Conservation (phyloP, 2,329 filamentous ascomycete species). For the Fusarium liriodendri region DNA sequence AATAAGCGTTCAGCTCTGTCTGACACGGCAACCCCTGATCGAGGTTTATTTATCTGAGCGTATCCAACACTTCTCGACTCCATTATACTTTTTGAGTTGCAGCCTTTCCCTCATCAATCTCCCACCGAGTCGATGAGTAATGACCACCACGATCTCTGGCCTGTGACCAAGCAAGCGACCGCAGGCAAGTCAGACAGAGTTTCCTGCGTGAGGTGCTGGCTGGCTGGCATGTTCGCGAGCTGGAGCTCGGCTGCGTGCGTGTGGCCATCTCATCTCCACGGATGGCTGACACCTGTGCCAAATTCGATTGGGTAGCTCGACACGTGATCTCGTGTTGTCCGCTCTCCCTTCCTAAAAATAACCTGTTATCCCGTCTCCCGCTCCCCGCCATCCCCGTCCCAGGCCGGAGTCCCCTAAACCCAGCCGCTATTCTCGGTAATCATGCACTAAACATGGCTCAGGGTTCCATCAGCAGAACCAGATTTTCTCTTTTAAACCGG, state of each 20-base stretch:
- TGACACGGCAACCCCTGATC: background rate
- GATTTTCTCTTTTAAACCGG: background rate
- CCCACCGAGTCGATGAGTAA: background rate
- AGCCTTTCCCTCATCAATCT: background rate
- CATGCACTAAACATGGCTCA: slow-evolving; percentile 33
- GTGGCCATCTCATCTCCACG: slow-evolving; percentile 3
- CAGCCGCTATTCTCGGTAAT: slow-evolving; percentile 36
- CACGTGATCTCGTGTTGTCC: slow-evolving; percentile 48
- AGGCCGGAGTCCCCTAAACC: slow-evolving; percentile 25
- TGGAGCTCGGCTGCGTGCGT: background rate
- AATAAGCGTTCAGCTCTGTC: background rate
- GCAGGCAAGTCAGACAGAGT: background rate
- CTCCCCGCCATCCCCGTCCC: slow-evolving; percentile 4
- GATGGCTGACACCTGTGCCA: slow-evolving; percentile 7
- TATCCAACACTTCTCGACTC: background rate
- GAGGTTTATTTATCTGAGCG: background rate
- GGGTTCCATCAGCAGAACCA: slow-evolving; percentile 22
- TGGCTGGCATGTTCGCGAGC: background rate
- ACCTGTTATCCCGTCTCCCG: background rate
- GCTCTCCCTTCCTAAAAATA: slow-evolving; percentile 41
- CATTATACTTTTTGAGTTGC: background rate
- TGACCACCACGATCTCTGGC: background rate
- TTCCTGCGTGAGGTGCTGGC: background rate
- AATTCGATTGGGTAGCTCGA: slow-evolving; percentile 15
- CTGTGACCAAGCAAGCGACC: background rate